Percentiles rank a stretch among this genome's conserved stretches.
Evolutionary conservation across 495 filamentous ascomycete genomes (phyloP).

Genomic region (Parathielavia hyrcaniae): DNA sequence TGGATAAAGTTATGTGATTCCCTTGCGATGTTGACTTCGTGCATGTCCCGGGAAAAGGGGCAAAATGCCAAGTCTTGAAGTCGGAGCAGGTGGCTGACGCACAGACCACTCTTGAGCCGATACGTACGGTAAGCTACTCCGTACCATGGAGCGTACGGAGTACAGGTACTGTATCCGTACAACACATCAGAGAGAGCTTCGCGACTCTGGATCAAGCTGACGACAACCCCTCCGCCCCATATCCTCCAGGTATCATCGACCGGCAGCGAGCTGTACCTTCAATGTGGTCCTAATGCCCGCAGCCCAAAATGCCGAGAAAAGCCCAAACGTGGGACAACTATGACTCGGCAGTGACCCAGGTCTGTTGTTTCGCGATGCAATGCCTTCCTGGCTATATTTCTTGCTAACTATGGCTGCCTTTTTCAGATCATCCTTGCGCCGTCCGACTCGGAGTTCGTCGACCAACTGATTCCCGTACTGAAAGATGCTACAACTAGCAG

Average conservation of each 20-base stretch:
- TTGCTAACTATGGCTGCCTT: not conserved
- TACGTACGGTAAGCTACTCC: no score
- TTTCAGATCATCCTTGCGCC: constrained; percentile 86
- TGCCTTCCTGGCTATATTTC: not conserved
- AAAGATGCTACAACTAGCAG: constrained; percentile 79
- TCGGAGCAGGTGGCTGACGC: no score
- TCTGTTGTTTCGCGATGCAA: constrained; percentile 13
- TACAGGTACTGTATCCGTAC: no score
- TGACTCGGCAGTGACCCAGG: constrained; percentile 48
- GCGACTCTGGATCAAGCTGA: no score
- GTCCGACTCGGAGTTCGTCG: constrained; percentile 87
- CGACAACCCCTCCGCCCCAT: no score
- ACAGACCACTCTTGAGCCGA: not conserved
- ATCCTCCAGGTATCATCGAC: no score
- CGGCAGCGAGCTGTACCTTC: no score
- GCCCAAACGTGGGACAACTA: constrained; percentile 50
- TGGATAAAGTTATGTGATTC: no score
- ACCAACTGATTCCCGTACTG: constrained; percentile 87
- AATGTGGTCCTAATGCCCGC: constrained; percentile 10
- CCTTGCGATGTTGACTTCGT: not conserved
- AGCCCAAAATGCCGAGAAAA: constrained; percentile 41
- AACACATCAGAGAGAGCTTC: no score
- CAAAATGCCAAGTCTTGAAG: not conserved
- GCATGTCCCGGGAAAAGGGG: not conserved
- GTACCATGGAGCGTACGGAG: no score